Evolutionary conservation across 2,329 filamentous ascomycete genomes (phyloP), one percentile per base, ranked within the genome.

Genomic region (Clarireedia hainanense): DNA sequence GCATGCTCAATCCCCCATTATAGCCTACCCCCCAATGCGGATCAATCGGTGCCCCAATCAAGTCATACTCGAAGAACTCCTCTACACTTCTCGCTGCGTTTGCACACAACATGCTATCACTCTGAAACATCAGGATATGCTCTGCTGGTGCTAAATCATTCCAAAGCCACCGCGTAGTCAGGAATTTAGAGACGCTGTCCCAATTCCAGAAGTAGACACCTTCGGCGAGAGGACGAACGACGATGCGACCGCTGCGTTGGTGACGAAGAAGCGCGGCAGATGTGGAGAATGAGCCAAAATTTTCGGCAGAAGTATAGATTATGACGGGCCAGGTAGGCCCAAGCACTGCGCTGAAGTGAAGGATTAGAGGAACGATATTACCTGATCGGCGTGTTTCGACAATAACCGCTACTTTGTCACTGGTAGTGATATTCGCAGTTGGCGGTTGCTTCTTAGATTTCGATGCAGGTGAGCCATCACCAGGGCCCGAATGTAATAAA

Each of bases 311-410:
- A 0, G 74, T 76, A 59, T 72, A 74, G 49, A 75, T 69, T 24
- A 75, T 66, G 30, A 77, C 66, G 6, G 73, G 73, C 74, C 74
- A 76, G 26, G 64, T 60, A 20, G 74, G 73, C 1, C 74, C 74
- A 5, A 76, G 68, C 0, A 73, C 68, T 14, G 67, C 59, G 27
- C 67, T 64, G 63, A 72, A 74, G 56, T 73, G 71, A 26, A 74
- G 61, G 30, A 74, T 63, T 9, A 73, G 57, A 2, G 72, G 71
- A 26, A 73, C 61, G 30, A 73, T 65, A 17, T 62, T 64, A 6
- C 63, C 58, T 2, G 68, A 62, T 7, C 64, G 61, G 39, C 69
- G 65, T n/a, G 70, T 70, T 50, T 73, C 71, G 48, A 72, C 65
- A 17, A 73, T 72, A 2, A 71, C 67, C 0, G 72, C 72, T n/a